Evolutionary conservation across 257 asterid genomes (phyloP).

Genomic region (Nyctanthes arbortristis): DNA sequence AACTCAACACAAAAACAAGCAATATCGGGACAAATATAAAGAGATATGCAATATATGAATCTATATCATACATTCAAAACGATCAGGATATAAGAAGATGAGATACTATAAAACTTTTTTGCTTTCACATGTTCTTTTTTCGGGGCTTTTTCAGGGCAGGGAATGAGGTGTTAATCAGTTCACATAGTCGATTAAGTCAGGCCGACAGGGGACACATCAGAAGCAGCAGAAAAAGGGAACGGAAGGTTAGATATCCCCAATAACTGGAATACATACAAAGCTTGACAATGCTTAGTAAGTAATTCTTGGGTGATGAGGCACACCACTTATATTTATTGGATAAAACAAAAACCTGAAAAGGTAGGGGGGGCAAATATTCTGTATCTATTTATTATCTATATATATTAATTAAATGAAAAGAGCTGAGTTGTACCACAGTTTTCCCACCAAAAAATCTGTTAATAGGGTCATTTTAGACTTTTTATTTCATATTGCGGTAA

Average conservation of each 20-base stretch:
- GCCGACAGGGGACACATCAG: neutral
- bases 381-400: too few relatives aligned
- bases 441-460: neutral
- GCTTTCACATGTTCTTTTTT: neutral
- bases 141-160: neutral
- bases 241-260: neutral
- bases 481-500: neutral
- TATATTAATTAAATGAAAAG: too few relatives aligned
- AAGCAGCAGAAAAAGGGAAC: neutral
- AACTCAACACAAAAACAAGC: constrained; percentile 16
- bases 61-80: neutral
- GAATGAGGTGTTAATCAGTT: neutral
- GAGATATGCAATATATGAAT: neutral
- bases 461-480: neutral
- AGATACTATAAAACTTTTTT: constrained; percentile 3
- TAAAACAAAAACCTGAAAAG: neutral
- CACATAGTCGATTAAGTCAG: neutral
- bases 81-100: constrained; percentile 9
- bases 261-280: neutral
- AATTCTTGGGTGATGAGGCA: neutral
- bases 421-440: neutral
- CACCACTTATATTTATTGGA: constrained; percentile 2
- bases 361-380: neutral
- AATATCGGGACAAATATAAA: constrained; percentile 13
- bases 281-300: neutral